phyloP scores from a whole-genome alignment of 495 filamentous ascomycete genomes.

The Pyronema omphalodes region DNA sequence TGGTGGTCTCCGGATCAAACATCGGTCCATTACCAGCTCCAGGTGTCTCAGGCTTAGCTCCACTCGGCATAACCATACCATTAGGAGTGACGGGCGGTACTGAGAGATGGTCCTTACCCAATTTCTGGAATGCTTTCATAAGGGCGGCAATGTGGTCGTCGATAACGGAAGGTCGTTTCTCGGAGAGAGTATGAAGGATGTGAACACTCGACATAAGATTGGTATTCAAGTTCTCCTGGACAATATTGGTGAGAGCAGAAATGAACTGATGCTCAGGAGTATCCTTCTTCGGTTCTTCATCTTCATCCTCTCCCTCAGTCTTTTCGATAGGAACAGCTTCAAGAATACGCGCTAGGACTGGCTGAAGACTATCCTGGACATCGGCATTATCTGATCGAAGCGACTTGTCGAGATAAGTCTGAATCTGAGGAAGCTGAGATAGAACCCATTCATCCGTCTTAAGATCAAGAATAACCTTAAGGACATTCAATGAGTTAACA shows the following conservation, averaged over 20 bases:
- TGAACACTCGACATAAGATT: conserved; percentile 78
- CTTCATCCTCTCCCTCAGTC: conserved; percentile 71
- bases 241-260: conserved; percentile 58
- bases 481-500: conserved; percentile 77
- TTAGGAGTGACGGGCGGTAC: conserved; percentile 37
- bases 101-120: conserved; percentile 83
- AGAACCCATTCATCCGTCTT: conserved; percentile 82
- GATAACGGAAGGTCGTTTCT: conserved; percentile 62
- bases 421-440: conserved; percentile 51
- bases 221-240: conserved; percentile 58
- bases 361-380: conserved; percentile 79
- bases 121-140: conserved; percentile 88
- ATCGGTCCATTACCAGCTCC: conserved; percentile 34
- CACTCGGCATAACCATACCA: conserved; percentile 25
- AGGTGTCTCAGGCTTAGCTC: conserved; percentile 25
- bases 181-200: conserved; percentile 76
- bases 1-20: conserved; percentile 62
- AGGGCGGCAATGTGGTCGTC: conserved; percentile 72
- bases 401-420: conserved; percentile 79
- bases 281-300: conserved; percentile 29
- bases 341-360: conserved; percentile 63
- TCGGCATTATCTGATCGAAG: conserved; percentile 73
- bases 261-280: conserved; percentile 59
- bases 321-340: conserved; percentile 86
- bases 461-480: conserved; percentile 68